phyloP scores from a whole-genome alignment of 176 grass and related monocot genomes.

The Calamus simplicifolius region DNA sequence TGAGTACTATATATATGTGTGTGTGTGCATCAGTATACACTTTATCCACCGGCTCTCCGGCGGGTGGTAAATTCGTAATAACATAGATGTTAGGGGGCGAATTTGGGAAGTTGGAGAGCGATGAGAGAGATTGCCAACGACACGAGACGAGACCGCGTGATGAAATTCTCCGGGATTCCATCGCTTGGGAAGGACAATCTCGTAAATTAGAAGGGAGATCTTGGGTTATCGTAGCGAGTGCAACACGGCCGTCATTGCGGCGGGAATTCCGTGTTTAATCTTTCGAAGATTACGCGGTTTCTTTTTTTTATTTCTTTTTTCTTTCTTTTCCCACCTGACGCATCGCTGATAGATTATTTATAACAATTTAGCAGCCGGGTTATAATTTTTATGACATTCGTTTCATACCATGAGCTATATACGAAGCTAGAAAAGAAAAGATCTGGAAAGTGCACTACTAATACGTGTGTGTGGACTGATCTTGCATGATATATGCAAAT shows the following conservation, averaged over 20 bases:
- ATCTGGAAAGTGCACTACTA: too few species aligned
- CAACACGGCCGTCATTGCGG: slow-evolving; percentile 1
- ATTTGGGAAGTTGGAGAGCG: background rate
- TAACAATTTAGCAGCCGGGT: too few species aligned
- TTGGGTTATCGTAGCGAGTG: background rate
- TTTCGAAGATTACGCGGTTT: slow-evolving; percentile 4
- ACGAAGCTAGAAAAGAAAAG: too few species aligned
- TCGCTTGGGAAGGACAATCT: background rate
- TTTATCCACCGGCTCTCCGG: background rate
- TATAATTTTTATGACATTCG: too few species aligned
- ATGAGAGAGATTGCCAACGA: background rate
- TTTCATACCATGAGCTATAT: too few species aligned
- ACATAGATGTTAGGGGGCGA: background rate
- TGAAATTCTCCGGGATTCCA: background rate
- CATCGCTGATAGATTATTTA: too few species aligned
- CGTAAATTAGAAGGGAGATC: background rate
- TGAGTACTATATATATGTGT: background rate
- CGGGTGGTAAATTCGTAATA: background rate
- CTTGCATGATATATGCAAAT: too few species aligned
- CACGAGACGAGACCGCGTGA: background rate
- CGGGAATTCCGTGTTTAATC: slow-evolving; percentile 4
- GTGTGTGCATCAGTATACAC: background rate
- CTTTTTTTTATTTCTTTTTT: background rate
- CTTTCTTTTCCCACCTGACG: background rate
- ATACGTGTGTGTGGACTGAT: too few species aligned